Conservation (phyloP, 768 basidiomycete species). For the Pleurotus giganteus region DNA sequence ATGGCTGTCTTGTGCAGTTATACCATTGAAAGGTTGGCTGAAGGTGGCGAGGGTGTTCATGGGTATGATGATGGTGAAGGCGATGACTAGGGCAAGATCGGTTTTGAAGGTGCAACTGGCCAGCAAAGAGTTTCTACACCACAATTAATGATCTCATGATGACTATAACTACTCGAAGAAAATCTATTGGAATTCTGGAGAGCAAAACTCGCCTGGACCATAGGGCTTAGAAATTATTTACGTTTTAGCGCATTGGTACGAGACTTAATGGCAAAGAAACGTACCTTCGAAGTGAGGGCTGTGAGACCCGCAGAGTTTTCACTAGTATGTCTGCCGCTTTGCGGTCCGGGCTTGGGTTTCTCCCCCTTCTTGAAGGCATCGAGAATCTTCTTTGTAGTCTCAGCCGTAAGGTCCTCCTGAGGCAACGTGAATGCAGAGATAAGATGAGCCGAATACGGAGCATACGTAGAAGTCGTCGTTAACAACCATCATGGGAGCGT, state of each 20-base stretch:
- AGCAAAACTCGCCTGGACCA: conserved; percentile 89
- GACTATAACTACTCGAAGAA: background rate
- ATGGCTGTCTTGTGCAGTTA: conserved; percentile 41
- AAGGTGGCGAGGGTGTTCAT: conserved; percentile 68
- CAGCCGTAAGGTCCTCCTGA: conserved; percentile 82
- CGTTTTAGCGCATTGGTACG: background rate
- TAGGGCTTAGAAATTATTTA: conserved; percentile 62
- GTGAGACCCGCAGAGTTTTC: conserved; percentile 95
- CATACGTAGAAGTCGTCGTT: conserved; percentile 96
- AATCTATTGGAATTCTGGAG: conserved; percentile 76
- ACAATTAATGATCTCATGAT: conserved; percentile 11
- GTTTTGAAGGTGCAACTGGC: background rate
- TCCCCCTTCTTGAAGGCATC: conserved; percentile 77
- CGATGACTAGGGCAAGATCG: conserved; percentile 54
- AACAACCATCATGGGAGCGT: conserved; percentile 95
- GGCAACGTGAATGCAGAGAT: conserved; percentile 12
- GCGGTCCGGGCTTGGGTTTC: conserved; percentile 93
- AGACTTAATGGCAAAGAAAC: conserved; percentile 11
- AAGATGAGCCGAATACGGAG: conserved; percentile 7
- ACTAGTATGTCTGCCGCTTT: conserved; percentile 80
- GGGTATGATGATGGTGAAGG: conserved; percentile 83
- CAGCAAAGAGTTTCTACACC: conserved; percentile 8
- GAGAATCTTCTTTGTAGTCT: conserved; percentile 75
- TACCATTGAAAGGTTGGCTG: conserved; percentile 66
- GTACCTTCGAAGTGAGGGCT: conserved; percentile 69